A percentile compares a stretch with the other conserved stretches of the same genome.
phyloP scores from a whole-genome alignment of 2,329 filamentous ascomycete genomes.

The Paraphoma chrysanthemicola region DNA sequence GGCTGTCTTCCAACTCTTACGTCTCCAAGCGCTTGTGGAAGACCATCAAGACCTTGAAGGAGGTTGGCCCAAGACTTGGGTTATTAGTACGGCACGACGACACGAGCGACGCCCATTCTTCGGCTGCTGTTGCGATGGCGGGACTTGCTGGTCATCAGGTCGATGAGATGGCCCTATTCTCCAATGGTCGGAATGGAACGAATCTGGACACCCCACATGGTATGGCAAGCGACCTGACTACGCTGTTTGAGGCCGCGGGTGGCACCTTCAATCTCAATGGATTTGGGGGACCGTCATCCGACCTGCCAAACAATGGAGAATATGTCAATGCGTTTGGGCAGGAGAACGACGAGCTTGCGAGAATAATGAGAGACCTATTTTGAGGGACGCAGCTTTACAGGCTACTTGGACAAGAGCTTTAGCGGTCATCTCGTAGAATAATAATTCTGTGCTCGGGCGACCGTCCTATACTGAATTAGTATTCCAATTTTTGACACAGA shows the following conservation, averaged over 20 bases:
- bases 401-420: too few relatives aligned
- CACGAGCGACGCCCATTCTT: conserved; percentile 64
- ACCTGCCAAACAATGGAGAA: conserved; percentile 47
- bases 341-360: conserved; percentile 67
- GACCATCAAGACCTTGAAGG: conserved; percentile 73
- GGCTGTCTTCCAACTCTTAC: conserved; percentile 73
- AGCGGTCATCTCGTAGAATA: too few relatives aligned
- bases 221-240: conserved; percentile 68
- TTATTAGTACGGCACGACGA: conserved; percentile 56
- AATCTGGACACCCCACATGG: conserved; percentile 61
- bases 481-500: too few relatives aligned
- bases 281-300: conserved; percentile 40
- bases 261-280: conserved; percentile 47
- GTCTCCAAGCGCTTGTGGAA: conserved; percentile 77
- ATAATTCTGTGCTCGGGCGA: too few relatives aligned
- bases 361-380: conserved; percentile 66
- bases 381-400: conserved; percentile 35
- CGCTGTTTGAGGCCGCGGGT: conserved; percentile 69
- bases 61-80: conserved; percentile 74
- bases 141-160: conserved; percentile 68
- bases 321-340: conserved; percentile 56
- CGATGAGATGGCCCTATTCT: conserved; percentile 62
- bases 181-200: conserved; percentile 42
- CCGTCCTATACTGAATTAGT: too few relatives aligned
- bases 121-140: conserved; percentile 70